A percentile compares a stretch with the other conserved stretches of the same genome.
Evolutionary conservation across 2,329 filamentous ascomycete genomes (phyloP).

Genomic region (Fusarium tanahbumbuense): DNA sequence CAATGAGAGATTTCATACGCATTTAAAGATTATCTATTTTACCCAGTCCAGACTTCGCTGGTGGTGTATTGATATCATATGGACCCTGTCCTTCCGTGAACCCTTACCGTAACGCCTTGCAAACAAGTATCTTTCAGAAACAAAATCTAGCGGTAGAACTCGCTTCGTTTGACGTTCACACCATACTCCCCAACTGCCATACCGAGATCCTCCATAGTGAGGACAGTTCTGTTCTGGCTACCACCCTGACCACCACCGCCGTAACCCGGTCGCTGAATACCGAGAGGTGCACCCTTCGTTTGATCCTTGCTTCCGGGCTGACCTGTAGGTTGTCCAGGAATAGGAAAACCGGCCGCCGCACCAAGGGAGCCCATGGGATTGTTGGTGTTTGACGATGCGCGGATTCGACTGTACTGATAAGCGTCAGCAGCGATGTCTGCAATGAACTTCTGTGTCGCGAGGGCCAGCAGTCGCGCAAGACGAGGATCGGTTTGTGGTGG

Average conservation of each 20-base stretch:
- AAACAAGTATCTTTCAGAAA: conserved; percentile 22
- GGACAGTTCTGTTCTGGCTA: conserved; percentile 88
- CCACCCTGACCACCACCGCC: conserved; percentile 91
- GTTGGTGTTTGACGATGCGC: conserved; percentile 87
- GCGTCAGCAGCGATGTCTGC: conserved; percentile 97
- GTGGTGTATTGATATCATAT: conserved; percentile 34
- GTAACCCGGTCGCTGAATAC: conserved; percentile 81
- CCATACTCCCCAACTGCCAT: conserved; percentile 99
- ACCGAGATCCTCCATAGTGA: conserved; percentile 98
- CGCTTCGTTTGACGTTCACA: conserved; percentile 95
- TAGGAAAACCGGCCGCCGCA: conserved; percentile 76
- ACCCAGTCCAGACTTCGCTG: conserved; percentile 22
- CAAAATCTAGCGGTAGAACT: conserved; percentile 84
- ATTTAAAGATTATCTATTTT: conserved; percentile 37
- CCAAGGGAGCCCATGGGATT: conserved; percentile 92
- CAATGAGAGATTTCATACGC: conserved; percentile 20
- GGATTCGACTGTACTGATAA: conserved; percentile 96
- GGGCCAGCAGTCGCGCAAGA: conserved; percentile 90
- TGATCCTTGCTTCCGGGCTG: conserved; percentile 68
- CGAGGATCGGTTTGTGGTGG: conserved; percentile 90
- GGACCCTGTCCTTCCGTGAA: conserved; percentile 31
- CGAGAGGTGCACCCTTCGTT: conserved; percentile 70
- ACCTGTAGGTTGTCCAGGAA: conserved; percentile 71
- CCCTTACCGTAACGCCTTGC: conserved; percentile 43
- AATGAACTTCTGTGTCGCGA: conserved; percentile 99